These are phyloP conservation scores for Ammopiptanthus mongolicus DNA, from an alignment of 306 rosid species.

Conservation along the genomic window DNA sequence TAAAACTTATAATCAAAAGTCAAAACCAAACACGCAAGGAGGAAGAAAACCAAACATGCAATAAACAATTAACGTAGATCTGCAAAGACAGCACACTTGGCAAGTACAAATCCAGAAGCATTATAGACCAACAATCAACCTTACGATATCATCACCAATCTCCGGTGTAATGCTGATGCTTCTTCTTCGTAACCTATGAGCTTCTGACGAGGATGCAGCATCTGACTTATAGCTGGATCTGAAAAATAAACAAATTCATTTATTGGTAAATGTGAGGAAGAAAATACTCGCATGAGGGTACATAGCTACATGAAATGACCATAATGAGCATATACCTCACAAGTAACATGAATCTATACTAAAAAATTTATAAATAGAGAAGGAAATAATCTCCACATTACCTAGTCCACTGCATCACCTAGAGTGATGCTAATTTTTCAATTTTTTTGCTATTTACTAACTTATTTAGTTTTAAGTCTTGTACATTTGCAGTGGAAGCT, in stretches of 20 bases:
- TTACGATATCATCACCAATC: constrained; percentile 95
- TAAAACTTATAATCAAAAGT: neutral
- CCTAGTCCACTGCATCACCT: neutral
- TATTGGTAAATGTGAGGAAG: neutral
- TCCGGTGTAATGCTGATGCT: constrained; percentile 95
- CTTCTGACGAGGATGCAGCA: constrained; percentile 76
- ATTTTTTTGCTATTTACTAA: neutral
- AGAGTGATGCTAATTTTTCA: neutral
- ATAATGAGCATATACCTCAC: neutral
- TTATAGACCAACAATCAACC: constrained; percentile 51
- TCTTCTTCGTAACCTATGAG: constrained; percentile 80
- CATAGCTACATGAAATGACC: neutral
- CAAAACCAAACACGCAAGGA: neutral
- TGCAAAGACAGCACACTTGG: neutral
- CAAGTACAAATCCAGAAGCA: constrained; percentile 1
- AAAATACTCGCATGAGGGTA: neutral
- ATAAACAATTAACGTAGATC: constrained; percentile 12
- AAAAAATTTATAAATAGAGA: neutral
- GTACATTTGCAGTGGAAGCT: neutral
- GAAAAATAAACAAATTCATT: constrained; percentile 13
- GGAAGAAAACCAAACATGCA: neutral
- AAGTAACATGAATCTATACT: neutral
- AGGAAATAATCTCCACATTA: neutral
- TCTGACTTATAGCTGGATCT: constrained; percentile 69
- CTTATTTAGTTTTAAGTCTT: neutral